Evolutionary conservation across 2,329 filamentous ascomycete species (phyloP).

Genomic region (Aspergillus vadensis): DNA sequence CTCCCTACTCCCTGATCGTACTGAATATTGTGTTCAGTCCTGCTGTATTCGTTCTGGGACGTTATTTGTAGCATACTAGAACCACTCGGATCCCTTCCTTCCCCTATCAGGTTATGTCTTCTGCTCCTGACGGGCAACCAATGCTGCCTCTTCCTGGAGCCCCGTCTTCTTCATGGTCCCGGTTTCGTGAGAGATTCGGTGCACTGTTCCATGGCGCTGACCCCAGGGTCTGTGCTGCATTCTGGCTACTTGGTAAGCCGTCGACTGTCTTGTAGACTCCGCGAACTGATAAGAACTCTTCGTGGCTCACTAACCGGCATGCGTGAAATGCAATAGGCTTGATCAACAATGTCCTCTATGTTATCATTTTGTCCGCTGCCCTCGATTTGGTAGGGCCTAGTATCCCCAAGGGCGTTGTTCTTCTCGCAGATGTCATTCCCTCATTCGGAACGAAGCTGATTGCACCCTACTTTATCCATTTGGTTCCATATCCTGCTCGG

Average conservation of each 20-base stretch:
- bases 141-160: slow-evolving; percentile 59
- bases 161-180: slow-evolving; percentile 69
- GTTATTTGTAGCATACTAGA: slow-evolving; percentile 9
- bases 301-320: neutral
- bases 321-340: slow-evolving; percentile 58
- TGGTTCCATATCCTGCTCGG: slow-evolving; percentile 75
- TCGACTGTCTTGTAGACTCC: neutral
- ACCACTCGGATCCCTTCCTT: neutral
- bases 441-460: slow-evolving; percentile 85
- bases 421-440: slow-evolving; percentile 89
- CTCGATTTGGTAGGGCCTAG: slow-evolving; percentile 87
- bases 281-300: neutral
- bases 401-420: slow-evolving; percentile 87
- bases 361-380: slow-evolving; percentile 92
- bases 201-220: slow-evolving; percentile 68
- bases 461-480: slow-evolving; percentile 91
- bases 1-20: neutral
- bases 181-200: slow-evolving; percentile 67
- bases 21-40: neutral
- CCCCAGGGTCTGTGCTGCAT: slow-evolving; percentile 72
- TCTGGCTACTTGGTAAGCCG: slow-evolving; percentile 85
- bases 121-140: slow-evolving; percentile 24
- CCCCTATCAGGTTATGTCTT: slow-evolving; percentile 25
- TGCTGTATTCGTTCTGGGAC: neutral
- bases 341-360: slow-evolving; percentile 97